Conservation (phyloP, 352 stramenopile genomes). For the Phytophthora meadii region DNA sequence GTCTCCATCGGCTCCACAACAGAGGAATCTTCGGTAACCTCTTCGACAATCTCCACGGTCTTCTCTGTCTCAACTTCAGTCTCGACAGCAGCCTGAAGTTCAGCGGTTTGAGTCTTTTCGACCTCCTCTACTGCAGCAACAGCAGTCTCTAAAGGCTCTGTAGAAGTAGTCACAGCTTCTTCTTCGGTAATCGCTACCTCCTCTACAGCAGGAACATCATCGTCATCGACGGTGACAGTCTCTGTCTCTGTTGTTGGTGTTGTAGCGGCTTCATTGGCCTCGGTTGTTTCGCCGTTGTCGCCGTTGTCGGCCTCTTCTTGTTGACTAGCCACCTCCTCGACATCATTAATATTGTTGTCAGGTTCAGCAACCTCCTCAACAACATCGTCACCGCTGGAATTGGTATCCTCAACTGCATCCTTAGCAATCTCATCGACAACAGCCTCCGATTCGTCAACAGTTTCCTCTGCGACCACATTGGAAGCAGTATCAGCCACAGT, state of each 20-base stretch:
- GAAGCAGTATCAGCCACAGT: background rate
- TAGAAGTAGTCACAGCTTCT: background rate
- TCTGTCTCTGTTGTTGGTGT: too few species aligned
- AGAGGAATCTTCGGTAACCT: background rate
- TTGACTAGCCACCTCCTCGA: background rate
- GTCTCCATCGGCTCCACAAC: background rate
- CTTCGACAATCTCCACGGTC: conserved; percentile 1
- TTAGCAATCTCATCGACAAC: background rate
- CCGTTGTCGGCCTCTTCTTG: background rate
- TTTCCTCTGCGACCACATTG: too few species aligned
- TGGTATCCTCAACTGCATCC: background rate
- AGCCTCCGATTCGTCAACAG: background rate
- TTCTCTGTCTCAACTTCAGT: conserved; percentile 3
- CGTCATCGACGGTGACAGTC: background rate
- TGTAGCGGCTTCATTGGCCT: background rate
- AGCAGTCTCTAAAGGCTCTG: too few species aligned
- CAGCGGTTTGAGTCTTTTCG: too few species aligned
- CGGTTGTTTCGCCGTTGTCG: background rate
- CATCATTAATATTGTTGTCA: background rate
- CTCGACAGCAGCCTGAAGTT: background rate
- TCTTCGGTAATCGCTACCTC: background rate
- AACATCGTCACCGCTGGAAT: conserved; percentile 1
- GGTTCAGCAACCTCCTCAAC: background rate
- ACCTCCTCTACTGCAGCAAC: too few species aligned
- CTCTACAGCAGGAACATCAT: conserved; percentile 2